A percentile compares a stretch with the other conserved stretches of the same genome.
Evolutionary conservation across 2,329 filamentous ascomycete species (phyloP).

Genomic region (Cercospora sp.): DNA sequence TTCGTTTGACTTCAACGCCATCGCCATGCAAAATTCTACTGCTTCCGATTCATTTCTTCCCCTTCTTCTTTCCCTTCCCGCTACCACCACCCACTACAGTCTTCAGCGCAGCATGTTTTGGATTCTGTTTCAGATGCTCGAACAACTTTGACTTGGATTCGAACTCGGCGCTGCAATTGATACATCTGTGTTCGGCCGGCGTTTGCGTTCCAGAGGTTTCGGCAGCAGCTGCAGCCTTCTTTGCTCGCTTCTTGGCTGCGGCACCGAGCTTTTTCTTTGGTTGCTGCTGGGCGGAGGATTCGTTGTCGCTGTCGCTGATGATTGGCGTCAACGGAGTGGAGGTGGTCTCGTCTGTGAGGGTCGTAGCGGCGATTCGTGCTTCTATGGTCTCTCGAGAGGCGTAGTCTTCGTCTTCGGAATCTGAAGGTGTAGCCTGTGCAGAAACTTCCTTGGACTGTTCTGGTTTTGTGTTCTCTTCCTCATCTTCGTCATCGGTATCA

Average conservation of each 20-base stretch:
- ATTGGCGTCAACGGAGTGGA: conserved; percentile 15
- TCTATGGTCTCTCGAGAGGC: conserved; percentile 45
- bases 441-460: background rate
- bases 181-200: conserved; percentile 64
- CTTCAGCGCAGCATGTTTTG: conserved; percentile 49
- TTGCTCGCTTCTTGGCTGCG: conserved; percentile 51
- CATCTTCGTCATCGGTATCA: conserved; percentile 1
- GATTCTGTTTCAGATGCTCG: conserved; percentile 64
- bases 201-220: conserved; percentile 19
- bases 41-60: conserved; percentile 24
- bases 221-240: conserved; percentile 48
- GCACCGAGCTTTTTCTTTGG: conserved; percentile 46
- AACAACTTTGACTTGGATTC: conserved; percentile 72
- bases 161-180: conserved; percentile 76
- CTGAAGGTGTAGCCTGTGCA: background rate
- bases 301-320: background rate
- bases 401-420: conserved; percentile 41
- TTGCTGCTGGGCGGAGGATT: background rate
- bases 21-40: background rate
- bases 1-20: background rate
- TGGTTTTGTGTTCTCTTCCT: background rate
- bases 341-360: conserved; percentile 4
- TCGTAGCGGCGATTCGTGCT: conserved; percentile 39
- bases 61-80: conserved; percentile 32
- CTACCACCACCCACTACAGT: conserved; percentile 42